Evolutionary conservation across 2,329 filamentous ascomycete species (phyloP), one percentile per base, ranked within the genome.

Genomic region (Pseudogymnoascus sp.): DNA sequence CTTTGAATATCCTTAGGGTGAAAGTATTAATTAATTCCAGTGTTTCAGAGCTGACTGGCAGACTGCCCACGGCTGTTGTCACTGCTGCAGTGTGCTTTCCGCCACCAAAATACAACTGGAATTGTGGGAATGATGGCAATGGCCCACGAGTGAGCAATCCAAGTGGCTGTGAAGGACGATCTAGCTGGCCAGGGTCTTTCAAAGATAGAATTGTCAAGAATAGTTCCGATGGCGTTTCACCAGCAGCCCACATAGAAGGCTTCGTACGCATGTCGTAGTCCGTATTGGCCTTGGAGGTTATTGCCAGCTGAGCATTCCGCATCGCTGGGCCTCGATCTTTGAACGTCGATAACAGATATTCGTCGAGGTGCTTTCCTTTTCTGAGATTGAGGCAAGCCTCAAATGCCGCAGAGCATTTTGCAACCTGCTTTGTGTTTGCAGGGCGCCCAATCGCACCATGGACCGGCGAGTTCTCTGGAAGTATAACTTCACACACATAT

Each of bases 351-450:
- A 90, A 83, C 2, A 98, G 80, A 72, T 92, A 79, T 0, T 86
- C 82, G 71, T 97, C 85, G 4, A 99, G 79, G 65, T 88, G 85
- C 1, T 83, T 83, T 62, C 83, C 81, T 65, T 84, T 80, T 60
- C 88, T 80, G 14, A 99, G 80, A 66, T 85, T 74, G 1, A 92
- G 73, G 71, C 93, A 97, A 61, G 89, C 85, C 71, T 92, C 85
- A 73, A 93, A 98, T 0, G 95, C 93, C 2, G 93, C 93, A 0
- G 93, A 91, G 68, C 90, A 91, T 74, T 95, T 96, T 4, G 95
- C 93, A 16, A 89, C 77, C 31, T 86, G 81, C 75, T 96, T 98
- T 64, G 82, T 90, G 6, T 79, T 74, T 63, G 88, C 85, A 0
- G 85, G 77, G 6, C 77, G 79, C 4, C 95, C 93, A 11, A 81